Evolutionary conservation across 352 stramenopile genomes (phyloP).

Genomic region (Pythium oligandrum): DNA sequence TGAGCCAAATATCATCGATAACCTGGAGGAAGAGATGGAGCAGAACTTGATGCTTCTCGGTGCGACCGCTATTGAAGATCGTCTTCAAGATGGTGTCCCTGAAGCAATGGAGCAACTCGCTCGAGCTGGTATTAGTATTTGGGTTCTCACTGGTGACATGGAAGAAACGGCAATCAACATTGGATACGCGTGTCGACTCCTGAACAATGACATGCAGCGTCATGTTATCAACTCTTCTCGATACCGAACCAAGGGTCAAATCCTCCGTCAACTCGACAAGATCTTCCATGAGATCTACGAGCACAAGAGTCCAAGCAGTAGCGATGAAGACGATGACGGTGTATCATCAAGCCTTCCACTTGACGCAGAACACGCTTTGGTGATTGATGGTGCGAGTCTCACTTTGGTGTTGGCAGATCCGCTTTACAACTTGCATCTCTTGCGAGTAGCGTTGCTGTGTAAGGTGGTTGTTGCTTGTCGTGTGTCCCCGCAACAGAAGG

Average conservation of each 20-base stretch:
- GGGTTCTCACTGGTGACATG: conserved; percentile 87
- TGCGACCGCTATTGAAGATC: conserved; percentile 85
- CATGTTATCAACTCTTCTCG: conserved; percentile 72
- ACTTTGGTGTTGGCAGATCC: conserved; percentile 66
- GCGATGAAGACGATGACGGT: conserved; percentile 14
- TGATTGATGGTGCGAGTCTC: conserved; percentile 95
- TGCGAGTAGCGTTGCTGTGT: conserved; percentile 85
- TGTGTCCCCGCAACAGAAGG: conserved; percentile 98
- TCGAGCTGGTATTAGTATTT: conserved; percentile 82
- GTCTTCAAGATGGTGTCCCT: conserved; percentile 76
- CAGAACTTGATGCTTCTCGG: conserved; percentile 71
- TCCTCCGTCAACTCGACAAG: conserved; percentile 70
- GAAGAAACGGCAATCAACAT: conserved; percentile 90
- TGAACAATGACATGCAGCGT: conserved; percentile 94
- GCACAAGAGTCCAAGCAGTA: conserved; percentile 1
- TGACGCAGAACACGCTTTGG: conserved; percentile 71
- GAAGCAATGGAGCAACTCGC: conserved; percentile 72
- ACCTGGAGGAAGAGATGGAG: conserved; percentile 76
- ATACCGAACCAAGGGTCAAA: conserved; percentile 61
- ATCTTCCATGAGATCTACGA: conserved; percentile 72
- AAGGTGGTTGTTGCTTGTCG: conserved; percentile 97
- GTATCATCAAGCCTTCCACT: conserved; percentile 20
- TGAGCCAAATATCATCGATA: conserved; percentile 58
- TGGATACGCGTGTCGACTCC: conserved; percentile 74
- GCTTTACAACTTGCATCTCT: conserved; percentile 72